Evolutionary conservation across 2,329 filamentous ascomycete genomes (phyloP), one percentile per base, ranked within the genome.

Genomic region (Diaporthe caulivora): DNA sequence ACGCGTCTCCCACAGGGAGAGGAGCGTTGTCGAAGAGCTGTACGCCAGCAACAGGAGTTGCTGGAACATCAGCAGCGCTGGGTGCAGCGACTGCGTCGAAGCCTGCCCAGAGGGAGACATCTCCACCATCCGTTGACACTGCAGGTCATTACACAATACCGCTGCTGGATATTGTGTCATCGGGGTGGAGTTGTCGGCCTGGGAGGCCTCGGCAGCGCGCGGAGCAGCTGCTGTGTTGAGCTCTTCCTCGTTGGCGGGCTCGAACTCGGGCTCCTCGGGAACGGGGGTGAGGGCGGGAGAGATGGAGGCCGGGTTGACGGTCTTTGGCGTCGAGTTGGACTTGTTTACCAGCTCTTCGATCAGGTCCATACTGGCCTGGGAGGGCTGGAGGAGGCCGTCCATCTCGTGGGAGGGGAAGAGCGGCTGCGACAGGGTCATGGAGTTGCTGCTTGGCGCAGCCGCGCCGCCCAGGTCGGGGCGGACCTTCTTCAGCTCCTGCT

Each of bases 81-180:
- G 82, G 74, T 80, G 80, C 77, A 80, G 80, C 81, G 80, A 82
- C 79, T 83, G 85, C 81, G 80, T 86, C 77, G 83, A 86, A 79
- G 80, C 81, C 81, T 77, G 80, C 81, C 84, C 86, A 79, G 83
- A 82, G 82, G 82, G 83, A 80, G 86, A 84, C 83, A 85, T 87
- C 85, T 89, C 89, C 88, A 87, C 90, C 93, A 94, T 96, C 92
- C 74, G 74, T 73, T 91, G 97, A 98, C 97, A 99, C 97, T 93
- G 97, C 97, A 97, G 97, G 97, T 98, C 97, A 72, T 74, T 75
- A 84, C 93, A 98, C 97, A 98, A 98, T 96, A 98, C 93, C 95
- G 90, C 97, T 90, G 97, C 97, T 98, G 97, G 95, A 98, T 97
- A 95, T 98, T 98, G 97, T 98, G 95, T 97, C 97, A 91, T 87